Base-by-base conservation (phyloP, 2,329 filamentous ascomycete genomes). In the Thermothelomyces thermophilus region DNA sequence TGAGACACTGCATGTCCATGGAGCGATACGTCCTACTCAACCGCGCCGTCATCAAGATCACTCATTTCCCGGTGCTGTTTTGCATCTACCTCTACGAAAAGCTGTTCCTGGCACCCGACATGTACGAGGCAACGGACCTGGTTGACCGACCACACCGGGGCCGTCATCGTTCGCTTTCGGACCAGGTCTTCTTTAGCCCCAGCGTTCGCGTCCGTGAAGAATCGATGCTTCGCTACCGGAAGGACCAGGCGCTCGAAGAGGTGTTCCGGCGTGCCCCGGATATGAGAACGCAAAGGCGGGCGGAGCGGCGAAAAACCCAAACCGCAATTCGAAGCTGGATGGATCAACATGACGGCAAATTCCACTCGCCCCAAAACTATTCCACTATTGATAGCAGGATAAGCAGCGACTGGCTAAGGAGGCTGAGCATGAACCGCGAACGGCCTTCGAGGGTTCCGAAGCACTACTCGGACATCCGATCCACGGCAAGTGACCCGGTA, bases 251-350 rank as follows among this genome's bases (percentile, higher is more conserved):
- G 7, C 71, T 97, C 19, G 91, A 95, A 57, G 90, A 96, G 63
- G 89, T 97, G 0, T 97, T 97, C 64, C 79, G 88, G 53, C 74
- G 79, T 16, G 80, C 82, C 0, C 88, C 86, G 24, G 83, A 84
- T 52, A 73, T 83, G 46, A 75, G 78, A 16, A 82, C 77, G 1
- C 76, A 80, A 41, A 74, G 77, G 42, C 75, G 78, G 44, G 74
- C 80, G 24, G 83, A 87, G 57, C 77, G 83, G 53, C 79, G 80
- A 33, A 85, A 90, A 64, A 88, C 85, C 1, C 85, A 86, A 56
- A 90, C 84, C 52, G 87, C 88, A 0, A 90, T 96, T 45, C 83
- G 86, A 24, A 84, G 87, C 58, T 96, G 90, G 90, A 95, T 96
- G 87, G 87, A 90, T 39, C 77, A 78, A 55, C 74, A 82, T 51